These are phyloP conservation scores for Neopestalotiopsis clavispora DNA, from an alignment of 2,329 filamentous ascomycete genomes.

Conservation along the genomic window DNA sequence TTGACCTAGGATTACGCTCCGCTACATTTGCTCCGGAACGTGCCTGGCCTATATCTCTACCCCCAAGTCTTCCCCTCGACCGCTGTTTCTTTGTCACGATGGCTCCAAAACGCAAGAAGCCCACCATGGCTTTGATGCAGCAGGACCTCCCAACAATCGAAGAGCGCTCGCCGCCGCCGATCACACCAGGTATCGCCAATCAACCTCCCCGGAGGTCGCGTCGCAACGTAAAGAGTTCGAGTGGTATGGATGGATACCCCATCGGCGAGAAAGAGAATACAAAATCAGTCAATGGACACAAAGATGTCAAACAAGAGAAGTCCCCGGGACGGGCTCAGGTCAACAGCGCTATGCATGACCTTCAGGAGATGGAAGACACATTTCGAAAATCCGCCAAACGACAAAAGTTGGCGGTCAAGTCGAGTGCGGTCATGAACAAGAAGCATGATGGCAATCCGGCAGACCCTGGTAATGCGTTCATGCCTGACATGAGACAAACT, in stretches of 20 bases:
- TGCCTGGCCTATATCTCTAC: slow-evolving; percentile 23
- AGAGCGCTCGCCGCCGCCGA: slow-evolving; percentile 11
- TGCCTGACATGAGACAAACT: slow-evolving; percentile 23
- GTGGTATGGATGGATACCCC: not conserved
- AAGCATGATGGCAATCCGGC: slow-evolving; percentile 21
- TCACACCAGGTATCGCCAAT: not conserved
- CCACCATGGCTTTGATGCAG: slow-evolving; percentile 24
- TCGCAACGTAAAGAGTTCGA: not conserved
- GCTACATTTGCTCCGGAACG: slow-evolving; percentile 23
- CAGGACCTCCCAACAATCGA: slow-evolving; percentile 18
- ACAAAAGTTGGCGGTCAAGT: slow-evolving; percentile 53
- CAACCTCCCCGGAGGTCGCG: slow-evolving; percentile 18
- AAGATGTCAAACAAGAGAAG: slow-evolving; percentile 15
- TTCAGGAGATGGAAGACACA: slow-evolving; percentile 55
- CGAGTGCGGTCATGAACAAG: slow-evolving; percentile 36
- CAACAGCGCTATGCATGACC: slow-evolving; percentile 46
- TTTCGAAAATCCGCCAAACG: slow-evolving; percentile 47
- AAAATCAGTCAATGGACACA: too few relatives aligned
- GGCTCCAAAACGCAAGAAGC: slow-evolving; percentile 45
- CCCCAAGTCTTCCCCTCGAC: not conserved
- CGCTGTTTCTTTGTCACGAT: slow-evolving; percentile 30
- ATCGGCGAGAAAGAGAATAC: slow-evolving; percentile 7
- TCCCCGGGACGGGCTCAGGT: slow-evolving; percentile 34
- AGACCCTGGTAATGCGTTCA: slow-evolving; percentile 41
- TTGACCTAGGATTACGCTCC: slow-evolving; percentile 7